Evolutionary conservation across 495 filamentous ascomycete genomes (phyloP).

Genomic region (Jackrogersella multiformis): DNA sequence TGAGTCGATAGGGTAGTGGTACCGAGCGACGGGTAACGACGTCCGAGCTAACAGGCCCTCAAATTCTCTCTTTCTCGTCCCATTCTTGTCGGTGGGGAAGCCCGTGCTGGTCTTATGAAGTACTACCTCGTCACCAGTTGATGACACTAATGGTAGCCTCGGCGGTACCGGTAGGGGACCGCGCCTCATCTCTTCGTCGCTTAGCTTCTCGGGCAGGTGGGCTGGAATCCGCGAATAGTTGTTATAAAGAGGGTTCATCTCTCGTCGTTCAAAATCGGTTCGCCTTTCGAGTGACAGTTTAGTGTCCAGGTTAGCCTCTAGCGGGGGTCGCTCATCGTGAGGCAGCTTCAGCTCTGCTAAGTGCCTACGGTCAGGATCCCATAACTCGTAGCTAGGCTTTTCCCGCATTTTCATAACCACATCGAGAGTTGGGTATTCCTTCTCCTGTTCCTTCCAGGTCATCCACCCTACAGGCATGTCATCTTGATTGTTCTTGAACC

Average conservation of each 20-base stretch:
- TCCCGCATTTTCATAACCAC: background rate
- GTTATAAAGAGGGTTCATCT: background rate
- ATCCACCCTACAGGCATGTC: conserved; percentile 20
- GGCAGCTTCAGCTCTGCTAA: conserved; percentile 15
- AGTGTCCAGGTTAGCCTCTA: conserved; percentile 26
- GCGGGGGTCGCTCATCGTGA: background rate
- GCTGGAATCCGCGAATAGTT: conserved; percentile 21
- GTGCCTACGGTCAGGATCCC: conserved; percentile 31
- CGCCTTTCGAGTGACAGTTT: conserved; percentile 33
- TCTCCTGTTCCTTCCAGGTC: conserved; percentile 35
- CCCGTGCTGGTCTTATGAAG: background rate
- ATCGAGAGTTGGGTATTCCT: conserved; percentile 34
- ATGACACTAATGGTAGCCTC: background rate
- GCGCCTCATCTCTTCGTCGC: conserved; percentile 30
- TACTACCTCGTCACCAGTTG: background rate
- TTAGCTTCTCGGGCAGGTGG: conserved; percentile 9
- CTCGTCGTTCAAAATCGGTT: background rate
- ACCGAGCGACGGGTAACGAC: conserved; percentile 2
- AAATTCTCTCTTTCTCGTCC: background rate
- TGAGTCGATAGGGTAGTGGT: conserved; percentile 19
- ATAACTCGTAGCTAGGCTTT: background rate
- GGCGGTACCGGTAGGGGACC: conserved; percentile 13
- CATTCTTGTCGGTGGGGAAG: background rate
- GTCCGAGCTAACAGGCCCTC: no score
- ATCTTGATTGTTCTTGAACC: background rate